Evolutionary conservation across 257 asterid genomes (phyloP).

Genomic region (Gardenia jasminoides): DNA sequence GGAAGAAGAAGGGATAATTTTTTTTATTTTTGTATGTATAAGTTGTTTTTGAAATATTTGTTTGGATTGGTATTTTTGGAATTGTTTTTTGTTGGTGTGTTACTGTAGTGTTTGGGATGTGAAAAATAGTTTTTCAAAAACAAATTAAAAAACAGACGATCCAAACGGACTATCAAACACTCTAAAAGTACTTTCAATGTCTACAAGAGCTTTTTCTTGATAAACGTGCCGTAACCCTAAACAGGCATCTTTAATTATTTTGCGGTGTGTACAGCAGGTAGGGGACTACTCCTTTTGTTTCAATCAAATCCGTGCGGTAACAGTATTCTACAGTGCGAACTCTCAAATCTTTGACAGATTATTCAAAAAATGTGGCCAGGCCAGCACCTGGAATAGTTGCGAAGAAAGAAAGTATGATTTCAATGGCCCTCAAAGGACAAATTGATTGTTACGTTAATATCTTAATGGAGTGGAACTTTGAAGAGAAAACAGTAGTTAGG

Average conservation of each 20-base stretch:
- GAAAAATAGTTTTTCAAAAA: no score
- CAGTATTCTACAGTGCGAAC: background rate
- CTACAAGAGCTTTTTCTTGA: no score
- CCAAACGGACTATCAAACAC: no score
- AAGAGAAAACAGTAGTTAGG: background rate
- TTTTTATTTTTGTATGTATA: no score
- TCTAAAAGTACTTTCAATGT: no score
- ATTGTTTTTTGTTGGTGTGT: no score
- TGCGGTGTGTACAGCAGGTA: conserved; percentile 9
- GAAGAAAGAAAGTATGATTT: background rate
- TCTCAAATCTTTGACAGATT: background rate
- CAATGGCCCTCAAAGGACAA: background rate
- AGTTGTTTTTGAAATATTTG: no score
- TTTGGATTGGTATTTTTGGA: no score
- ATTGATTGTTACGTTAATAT: background rate
- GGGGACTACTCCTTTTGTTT: background rate
- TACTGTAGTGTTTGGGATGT: no score
- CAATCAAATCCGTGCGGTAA: background rate
- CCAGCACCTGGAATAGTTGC: background rate
- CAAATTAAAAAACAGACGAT: no score
- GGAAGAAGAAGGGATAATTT: no score
- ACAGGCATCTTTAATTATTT: background rate
- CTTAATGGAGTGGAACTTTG: conserved; percentile 1
- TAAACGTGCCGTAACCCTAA: no score
- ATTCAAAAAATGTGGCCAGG: background rate